Evolutionary conservation across 176 grass and related monocot species (phyloP), one percentile per base, ranked within the genome.

Genomic region (barley (Hordeum vulgare)): DNA sequence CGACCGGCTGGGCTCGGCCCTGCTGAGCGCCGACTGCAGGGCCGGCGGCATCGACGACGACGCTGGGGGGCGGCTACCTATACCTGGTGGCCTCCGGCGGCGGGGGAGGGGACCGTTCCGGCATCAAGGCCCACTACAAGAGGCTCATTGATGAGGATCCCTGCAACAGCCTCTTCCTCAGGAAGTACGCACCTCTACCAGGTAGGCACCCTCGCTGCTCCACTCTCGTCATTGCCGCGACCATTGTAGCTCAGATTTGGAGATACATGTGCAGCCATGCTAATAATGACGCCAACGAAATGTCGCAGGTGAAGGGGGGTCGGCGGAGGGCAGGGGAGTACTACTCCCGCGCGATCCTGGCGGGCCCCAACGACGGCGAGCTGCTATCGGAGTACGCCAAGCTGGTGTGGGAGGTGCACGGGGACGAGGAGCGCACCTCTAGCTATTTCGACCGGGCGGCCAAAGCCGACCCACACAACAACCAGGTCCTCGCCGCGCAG

Each of bases 361-460:
- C 80, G 12, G 96, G 90, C 75, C 91, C 93, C 3, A 71, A 83
- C 47, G 96, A 98, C 62, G 96, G 93, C 45, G 96, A 98, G 76
- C 89, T 91, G 71, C 65, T 98, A 27, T 94, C 96, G 2, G 89
- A 98, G 64, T 98, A 98, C 78, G 93, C 96, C 85, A 93, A 89
- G 86, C 76, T 98, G 28, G 74, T 98, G 5, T 98, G 96, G 96
- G 89, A 0, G n/a, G n/a, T n/a, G n/a, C n/a, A n/a, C n/a, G n/a
- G n/a, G n/a, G n/a, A n/a, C n/a, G n/a, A n/a, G n/a, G n/a, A n/a
- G n/a, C n/a, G n/a, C n/a, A n/a, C n/a, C n/a, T n/a, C n/a, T n/a
- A n/a, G n/a, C n/a, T n/a, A n/a, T n/a, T n/a, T n/a, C n/a, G n/a
- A n/a, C n/a, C n/a, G n/a, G n/a, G n/a, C n/a, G n/a, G n/a, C n/a